Evolutionary conservation across 805 yeast genomes (phyloP).

Genomic region (Deakozyma indianensis): DNA sequence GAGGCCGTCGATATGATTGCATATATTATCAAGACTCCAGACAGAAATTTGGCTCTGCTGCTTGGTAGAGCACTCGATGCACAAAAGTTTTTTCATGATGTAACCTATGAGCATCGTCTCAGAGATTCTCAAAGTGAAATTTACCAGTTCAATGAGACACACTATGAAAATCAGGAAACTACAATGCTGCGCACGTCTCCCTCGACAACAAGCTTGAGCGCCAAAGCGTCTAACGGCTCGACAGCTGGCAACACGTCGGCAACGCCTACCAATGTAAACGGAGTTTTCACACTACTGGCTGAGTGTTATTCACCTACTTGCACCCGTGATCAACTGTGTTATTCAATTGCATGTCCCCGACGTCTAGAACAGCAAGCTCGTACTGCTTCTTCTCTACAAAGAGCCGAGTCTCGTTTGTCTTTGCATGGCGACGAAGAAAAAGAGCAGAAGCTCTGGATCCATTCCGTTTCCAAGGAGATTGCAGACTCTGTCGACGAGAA

Average conservation of each 20-base stretch:
- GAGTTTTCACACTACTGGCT: constrained; percentile 82
- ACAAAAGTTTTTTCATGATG: constrained; percentile 88
- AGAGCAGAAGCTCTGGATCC: constrained; percentile 82
- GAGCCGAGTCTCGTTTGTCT: constrained; percentile 59
- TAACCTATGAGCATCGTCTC: constrained; percentile 82
- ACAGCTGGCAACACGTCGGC: constrained; percentile 5
- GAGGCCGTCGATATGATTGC: constrained; percentile 90
- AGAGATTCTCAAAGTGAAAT: constrained; percentile 81
- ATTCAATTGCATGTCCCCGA: constrained; percentile 92
- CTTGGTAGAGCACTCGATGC: constrained; percentile 89
- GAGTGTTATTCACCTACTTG: constrained; percentile 98
- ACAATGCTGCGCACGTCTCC: constrained; percentile 1
- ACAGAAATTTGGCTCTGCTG: constrained; percentile 75
- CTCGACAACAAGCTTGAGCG: constrained; percentile 2
- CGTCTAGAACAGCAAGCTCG: constrained; percentile 92
- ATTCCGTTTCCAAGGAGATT: constrained; percentile 69
- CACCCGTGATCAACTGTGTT: constrained; percentile 73
- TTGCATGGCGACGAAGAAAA: constrained; percentile 58
- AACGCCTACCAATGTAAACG: constrained; percentile 40
- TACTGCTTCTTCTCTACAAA: constrained; percentile 65
- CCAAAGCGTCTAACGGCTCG: constrained; percentile 3
- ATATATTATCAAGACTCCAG: constrained; percentile 74
- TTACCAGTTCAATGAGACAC: constrained; percentile 44
- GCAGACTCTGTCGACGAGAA: constrained; percentile 66
- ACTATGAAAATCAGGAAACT: constrained; percentile 4